phyloP scores from a whole-genome alignment of 2,329 filamentous ascomycete species.

The Fusarium sp. region DNA sequence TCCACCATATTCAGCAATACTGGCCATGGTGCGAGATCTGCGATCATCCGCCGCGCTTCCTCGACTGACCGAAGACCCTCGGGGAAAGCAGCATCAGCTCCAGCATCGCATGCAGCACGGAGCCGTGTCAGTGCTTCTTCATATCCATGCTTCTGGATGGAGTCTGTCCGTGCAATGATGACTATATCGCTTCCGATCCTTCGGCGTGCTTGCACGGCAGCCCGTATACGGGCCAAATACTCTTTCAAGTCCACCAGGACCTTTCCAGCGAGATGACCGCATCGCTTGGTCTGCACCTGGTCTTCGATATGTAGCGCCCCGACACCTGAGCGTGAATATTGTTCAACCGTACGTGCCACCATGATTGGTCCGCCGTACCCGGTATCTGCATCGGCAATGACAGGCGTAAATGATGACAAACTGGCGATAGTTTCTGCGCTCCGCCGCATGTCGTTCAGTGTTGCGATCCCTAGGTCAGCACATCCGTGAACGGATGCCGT shows the following conservation, averaged over 20 bases:
- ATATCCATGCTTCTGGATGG: conserved; percentile 3
- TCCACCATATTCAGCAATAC: conserved; percentile 1
- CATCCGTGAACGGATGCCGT: not conserved
- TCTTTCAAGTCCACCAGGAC: not conserved
- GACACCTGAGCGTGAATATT: conserved; percentile 4
- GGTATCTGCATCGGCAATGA: not conserved
- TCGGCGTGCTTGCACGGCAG: not conserved
- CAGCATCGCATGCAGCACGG: not conserved
- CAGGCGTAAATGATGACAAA: not conserved
- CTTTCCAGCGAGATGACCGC: not conserved
- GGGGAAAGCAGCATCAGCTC: not conserved
- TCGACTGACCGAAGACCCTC: not conserved
- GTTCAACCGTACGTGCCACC: conserved; percentile 4
- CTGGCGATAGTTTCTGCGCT: conserved; percentile 2
- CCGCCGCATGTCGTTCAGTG: conserved; percentile 1
- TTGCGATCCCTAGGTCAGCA: conserved; percentile 3
- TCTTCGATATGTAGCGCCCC: conserved; percentile 1
- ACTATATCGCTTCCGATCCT: not conserved
- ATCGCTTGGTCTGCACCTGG: not conserved
- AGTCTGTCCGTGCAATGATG: not conserved
- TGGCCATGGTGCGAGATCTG: not conserved
- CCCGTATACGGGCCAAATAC: not conserved
- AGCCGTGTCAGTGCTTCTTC: not conserved
- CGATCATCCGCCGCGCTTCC: not conserved
- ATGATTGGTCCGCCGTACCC: conserved; percentile 1